Percentiles rank a stretch among this genome's conserved stretches.
Conservation (phyloP, 345 rosid species). For the Pistacia integerrima region DNA sequence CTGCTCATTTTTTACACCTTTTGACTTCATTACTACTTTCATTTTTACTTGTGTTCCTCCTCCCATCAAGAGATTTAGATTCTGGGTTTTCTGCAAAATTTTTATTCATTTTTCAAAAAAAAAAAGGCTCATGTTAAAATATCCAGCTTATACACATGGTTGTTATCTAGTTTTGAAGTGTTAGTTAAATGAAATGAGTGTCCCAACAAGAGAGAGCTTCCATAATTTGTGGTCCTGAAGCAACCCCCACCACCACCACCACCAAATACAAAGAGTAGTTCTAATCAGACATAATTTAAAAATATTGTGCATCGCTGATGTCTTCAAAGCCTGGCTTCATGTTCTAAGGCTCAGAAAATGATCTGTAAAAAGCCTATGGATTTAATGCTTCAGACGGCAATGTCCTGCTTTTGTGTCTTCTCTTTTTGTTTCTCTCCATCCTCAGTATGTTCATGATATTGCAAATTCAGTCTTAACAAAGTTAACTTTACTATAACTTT, state of each 20-base stretch:
- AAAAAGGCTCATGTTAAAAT: neutral
- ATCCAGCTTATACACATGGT: neutral
- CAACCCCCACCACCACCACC: constrained; percentile 32
- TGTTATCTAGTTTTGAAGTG: neutral
- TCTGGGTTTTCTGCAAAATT: too few species aligned
- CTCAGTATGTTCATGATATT: constrained; percentile 15
- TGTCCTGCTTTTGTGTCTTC: constrained; percentile 33
- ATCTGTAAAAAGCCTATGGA: constrained; percentile 15
- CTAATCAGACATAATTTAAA: constrained; percentile 16
- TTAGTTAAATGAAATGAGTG: neutral
- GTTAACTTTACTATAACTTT: neutral
- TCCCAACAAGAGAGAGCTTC: constrained; percentile 12
- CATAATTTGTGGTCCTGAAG: constrained; percentile 32
- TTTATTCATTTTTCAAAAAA: neutral
- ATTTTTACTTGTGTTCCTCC: neutral
- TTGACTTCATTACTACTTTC: constrained; percentile 20
- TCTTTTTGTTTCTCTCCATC: constrained; percentile 29
- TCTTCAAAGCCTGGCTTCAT: constrained; percentile 23
- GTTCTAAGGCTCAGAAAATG: constrained; percentile 43
- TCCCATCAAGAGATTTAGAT: neutral
- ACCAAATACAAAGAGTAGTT: constrained; percentile 6
- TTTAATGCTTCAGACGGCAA: constrained; percentile 26
- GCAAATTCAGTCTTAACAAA: neutral
- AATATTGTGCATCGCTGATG: constrained; percentile 26
- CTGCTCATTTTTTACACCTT: constrained; percentile 24